Conservation (phyloP, 2,329 filamentous ascomycete species). For the Esteya vermicola region DNA sequence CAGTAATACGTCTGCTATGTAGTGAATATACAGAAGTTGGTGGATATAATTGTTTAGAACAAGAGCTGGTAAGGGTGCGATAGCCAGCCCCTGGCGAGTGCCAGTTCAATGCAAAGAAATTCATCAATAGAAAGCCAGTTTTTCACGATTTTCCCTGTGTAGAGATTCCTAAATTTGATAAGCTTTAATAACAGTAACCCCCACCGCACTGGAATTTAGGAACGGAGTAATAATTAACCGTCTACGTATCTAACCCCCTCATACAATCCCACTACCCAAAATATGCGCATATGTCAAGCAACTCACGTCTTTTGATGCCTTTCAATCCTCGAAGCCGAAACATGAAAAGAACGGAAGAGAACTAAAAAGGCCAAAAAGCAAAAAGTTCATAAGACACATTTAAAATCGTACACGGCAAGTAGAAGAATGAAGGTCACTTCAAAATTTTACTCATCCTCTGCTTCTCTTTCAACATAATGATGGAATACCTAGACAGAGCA, state of each 20-base stretch:
- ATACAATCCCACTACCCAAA: background rate
- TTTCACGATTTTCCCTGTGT: background rate
- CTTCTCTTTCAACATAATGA: slow-evolving; percentile 17
- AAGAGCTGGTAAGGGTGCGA: background rate
- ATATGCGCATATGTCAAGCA: background rate
- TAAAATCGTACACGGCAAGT: background rate
- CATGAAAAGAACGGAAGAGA: background rate
- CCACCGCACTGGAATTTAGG: background rate
- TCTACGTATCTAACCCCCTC: background rate
- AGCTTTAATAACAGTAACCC: no score
- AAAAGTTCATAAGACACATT: no score
- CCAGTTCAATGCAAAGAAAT: slow-evolving; percentile 2
- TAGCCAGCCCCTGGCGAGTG: slow-evolving; percentile 6
- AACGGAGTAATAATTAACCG: background rate
- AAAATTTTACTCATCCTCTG: slow-evolving; percentile 5
- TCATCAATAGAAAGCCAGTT: slow-evolving; percentile 7
- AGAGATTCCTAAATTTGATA: no score
- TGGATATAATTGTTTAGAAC: background rate
- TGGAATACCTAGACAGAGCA: slow-evolving; percentile 17
- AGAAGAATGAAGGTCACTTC: background rate
- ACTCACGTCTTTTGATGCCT: background rate
- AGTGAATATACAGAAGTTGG: no score
- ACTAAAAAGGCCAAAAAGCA: background rate
- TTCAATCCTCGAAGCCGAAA: no score
- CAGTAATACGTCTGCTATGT: background rate